phyloP scores from a whole-genome alignment of 2,329 filamentous ascomycete genomes.

The Alternaria consortialis region DNA sequence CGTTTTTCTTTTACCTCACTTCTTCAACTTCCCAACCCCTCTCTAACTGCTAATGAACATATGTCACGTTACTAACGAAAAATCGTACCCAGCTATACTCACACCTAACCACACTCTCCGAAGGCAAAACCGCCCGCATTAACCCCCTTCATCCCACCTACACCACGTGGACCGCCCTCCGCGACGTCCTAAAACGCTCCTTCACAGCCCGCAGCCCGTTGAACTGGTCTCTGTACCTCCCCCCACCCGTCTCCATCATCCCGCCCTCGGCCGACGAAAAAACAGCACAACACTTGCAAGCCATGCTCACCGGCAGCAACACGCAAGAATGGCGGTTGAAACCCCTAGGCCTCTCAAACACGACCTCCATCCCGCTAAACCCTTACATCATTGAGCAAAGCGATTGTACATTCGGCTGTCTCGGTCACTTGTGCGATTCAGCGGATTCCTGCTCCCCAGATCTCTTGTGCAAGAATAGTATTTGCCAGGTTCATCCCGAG shows the following conservation, averaged over 20 bases:
- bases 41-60: no score
- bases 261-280: not conserved
- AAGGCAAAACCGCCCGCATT: conserved; percentile 33
- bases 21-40: no score
- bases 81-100: conserved; percentile 39
- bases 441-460: conserved; percentile 38
- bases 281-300: not conserved
- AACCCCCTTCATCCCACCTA: conserved; percentile 32
- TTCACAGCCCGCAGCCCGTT: conserved; percentile 41
- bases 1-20: no score
- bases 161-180: conserved; percentile 37
- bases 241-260: conserved; percentile 22
- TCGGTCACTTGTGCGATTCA: conserved; percentile 41
- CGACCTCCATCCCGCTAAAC: conserved; percentile 36
- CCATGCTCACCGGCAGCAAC: conserved; percentile 6
- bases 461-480: conserved; percentile 45
- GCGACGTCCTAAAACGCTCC: conserved; percentile 30
- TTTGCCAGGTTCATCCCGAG: conserved; percentile 33
- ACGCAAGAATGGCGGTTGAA: conserved; percentile 7
- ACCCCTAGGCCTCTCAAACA: conserved; percentile 23
- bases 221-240: conserved; percentile 41
- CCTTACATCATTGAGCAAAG: conserved; percentile 42
- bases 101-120: conserved; percentile 35
- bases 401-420: conserved; percentile 44
- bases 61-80: conserved; percentile 5